Evolutionary conservation across 1,284 basidiomycete genomes (phyloP).

Genomic region (Vanrija pseudolonga): DNA sequence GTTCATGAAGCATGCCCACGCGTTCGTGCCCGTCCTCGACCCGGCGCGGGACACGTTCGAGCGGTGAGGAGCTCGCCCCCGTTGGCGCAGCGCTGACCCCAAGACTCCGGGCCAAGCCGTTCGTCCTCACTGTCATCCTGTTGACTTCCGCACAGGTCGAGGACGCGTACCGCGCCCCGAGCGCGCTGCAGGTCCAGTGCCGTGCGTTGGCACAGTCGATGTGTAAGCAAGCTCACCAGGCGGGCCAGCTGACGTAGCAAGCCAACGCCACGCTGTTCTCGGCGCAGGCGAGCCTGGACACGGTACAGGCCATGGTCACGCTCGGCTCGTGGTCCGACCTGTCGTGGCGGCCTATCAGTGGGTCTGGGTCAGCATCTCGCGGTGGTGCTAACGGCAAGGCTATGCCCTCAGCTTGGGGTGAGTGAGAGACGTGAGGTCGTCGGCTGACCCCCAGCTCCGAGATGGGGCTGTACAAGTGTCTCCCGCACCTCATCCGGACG

Average conservation of each 20-base stretch:
- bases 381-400: neutral
- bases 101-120: slow-evolving; percentile 23
- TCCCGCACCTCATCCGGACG: slow-evolving; percentile 19
- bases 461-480: slow-evolving; percentile 28
- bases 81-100: neutral
- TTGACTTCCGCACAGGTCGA: slow-evolving; percentile 9
- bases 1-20: slow-evolving; percentile 25
- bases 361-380: no score
- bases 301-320: slow-evolving; percentile 23
- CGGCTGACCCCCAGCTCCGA: slow-evolving; percentile 20
- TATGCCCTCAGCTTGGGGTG: slow-evolving; percentile 29
- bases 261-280: slow-evolving; percentile 29
- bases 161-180: slow-evolving; percentile 1
- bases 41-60: slow-evolving; percentile 25
- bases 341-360: slow-evolving; percentile 22
- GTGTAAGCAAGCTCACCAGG: slow-evolving; percentile 1
- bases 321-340: slow-evolving; percentile 17
- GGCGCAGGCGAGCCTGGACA: slow-evolving; percentile 24
- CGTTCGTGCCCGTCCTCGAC: slow-evolving; percentile 28
- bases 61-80: slow-evolving; percentile 7
- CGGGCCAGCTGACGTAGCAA: slow-evolving; percentile 3
- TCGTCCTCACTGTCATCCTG: slow-evolving; percentile 28
- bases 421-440: neutral
- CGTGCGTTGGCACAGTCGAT: slow-evolving; percentile 26
- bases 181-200: slow-evolving; percentile 10